phyloP scores from a whole-genome alignment of 1,139 yeast genomes.

The Spathaspora sp. region DNA sequence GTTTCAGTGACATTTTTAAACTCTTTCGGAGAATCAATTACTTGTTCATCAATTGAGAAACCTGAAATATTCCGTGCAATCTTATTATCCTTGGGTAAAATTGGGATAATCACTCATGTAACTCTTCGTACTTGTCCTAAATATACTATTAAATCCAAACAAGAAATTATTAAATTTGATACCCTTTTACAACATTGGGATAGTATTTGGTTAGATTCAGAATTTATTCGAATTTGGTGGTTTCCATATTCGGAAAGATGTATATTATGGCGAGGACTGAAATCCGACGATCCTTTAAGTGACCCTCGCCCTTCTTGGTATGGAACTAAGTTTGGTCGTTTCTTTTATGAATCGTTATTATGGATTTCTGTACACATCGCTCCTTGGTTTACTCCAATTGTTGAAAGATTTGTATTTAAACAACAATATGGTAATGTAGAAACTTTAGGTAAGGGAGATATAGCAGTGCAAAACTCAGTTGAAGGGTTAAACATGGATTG shows the following conservation, averaged over 20 bases:
- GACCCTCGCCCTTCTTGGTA: slow-evolving; percentile 79
- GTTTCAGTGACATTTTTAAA: slow-evolving; percentile 73
- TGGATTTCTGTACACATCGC: slow-evolving; percentile 74
- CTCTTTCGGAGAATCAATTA: slow-evolving; percentile 68
- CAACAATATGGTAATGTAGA: slow-evolving; percentile 82
- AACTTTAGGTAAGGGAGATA: slow-evolving; percentile 62
- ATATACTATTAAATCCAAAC: slow-evolving; percentile 77
- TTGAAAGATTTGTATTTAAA: slow-evolving; percentile 80
- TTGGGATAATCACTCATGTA: slow-evolving; percentile 87
- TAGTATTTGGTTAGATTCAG: slow-evolving; percentile 83
- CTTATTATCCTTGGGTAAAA: slow-evolving; percentile 80
- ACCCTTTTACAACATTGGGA: slow-evolving; percentile 69
- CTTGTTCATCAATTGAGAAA: slow-evolving; percentile 67
- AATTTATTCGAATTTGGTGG: slow-evolving; percentile 95
- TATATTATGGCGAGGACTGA: slow-evolving; percentile 86
- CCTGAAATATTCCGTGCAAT: slow-evolving; percentile 83
- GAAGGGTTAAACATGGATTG: slow-evolving; percentile 96
- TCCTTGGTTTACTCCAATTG: slow-evolving; percentile 77
- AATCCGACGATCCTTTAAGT: slow-evolving; percentile 62
- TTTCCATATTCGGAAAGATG: slow-evolving; percentile 88
- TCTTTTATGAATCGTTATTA: slow-evolving; percentile 73
- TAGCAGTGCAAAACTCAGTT: slow-evolving; percentile 76
- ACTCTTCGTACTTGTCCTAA: slow-evolving; percentile 83
- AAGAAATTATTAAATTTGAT: slow-evolving; percentile 78
- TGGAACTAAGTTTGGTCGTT: slow-evolving; percentile 75